Conservation (phyloP, 441 rosid species). For the Adansonia madagascariensis region DNA sequence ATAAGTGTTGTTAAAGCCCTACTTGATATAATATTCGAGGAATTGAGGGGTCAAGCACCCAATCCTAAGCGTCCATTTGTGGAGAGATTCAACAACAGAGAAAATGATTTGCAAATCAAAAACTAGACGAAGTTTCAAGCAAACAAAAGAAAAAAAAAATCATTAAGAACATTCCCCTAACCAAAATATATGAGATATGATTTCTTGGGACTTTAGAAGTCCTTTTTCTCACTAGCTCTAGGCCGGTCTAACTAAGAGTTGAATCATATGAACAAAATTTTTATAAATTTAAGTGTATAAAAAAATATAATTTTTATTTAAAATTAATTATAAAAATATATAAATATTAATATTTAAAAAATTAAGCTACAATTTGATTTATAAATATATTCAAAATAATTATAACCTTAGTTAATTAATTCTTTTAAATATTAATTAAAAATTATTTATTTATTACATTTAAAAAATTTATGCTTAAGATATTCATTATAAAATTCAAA, state of each 20-base stretch:
- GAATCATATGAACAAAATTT: too few relatives aligned
- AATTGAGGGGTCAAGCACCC: not conserved
- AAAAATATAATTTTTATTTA: too few relatives aligned
- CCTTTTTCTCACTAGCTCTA: not conserved
- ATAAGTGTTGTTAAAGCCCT: not conserved
- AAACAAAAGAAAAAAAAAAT: not conserved
- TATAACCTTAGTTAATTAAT: not conserved
- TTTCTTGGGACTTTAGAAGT: not conserved
- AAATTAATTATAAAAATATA: too few relatives aligned
- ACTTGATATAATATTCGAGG: not conserved
- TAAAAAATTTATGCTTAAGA: not conserved
- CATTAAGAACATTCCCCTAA: not conserved
- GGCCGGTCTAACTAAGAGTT: too few relatives aligned
- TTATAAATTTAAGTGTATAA: too few relatives aligned
- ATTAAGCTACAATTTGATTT: too few relatives aligned
- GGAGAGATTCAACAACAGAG: not conserved
- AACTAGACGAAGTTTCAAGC: not conserved
- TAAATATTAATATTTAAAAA: too few relatives aligned
- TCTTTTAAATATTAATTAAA: not conserved
- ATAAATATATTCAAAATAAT: too few relatives aligned
- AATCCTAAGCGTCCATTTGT: conserved; percentile 27
- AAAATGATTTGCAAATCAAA: not conserved
- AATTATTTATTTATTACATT: too few relatives aligned
- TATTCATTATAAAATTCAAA: too few relatives aligned
- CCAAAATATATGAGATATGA: not conserved